Percentiles rank a stretch among this genome's conserved stretches.
These are phyloP conservation scores for Myxozyma mucilagina DNA, from an alignment of 805 yeast genomes.

Conservation along the genomic window DNA sequence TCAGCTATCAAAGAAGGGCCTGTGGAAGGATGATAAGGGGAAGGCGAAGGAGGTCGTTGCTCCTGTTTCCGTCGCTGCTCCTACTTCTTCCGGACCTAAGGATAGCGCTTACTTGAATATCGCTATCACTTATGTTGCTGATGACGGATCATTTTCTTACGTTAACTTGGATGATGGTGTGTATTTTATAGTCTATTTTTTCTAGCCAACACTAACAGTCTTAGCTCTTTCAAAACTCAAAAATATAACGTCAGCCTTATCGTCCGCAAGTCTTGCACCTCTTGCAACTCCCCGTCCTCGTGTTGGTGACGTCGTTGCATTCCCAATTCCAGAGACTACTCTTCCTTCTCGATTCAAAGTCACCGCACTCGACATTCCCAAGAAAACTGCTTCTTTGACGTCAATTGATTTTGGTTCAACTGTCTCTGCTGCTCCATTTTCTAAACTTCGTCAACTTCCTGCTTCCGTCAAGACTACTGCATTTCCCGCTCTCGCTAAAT, in stretches of 20 bases:
- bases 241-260: conserved; percentile 9
- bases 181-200: neutral
- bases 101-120: conserved; percentile 41
- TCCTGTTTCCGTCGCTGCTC: conserved; percentile 23
- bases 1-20: conserved; percentile 52
- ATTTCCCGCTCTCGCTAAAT: conserved; percentile 32
- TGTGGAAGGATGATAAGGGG: conserved; percentile 64
- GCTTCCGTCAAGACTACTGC: conserved; percentile 3
- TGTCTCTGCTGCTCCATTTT: conserved; percentile 22
- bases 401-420: conserved; percentile 26
- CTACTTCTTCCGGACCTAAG: conserved; percentile 23
- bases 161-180: conserved; percentile 20
- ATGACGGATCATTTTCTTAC: conserved; percentile 35
- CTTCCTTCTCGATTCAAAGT: conserved; percentile 23
- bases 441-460: conserved; percentile 21
- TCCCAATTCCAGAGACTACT: conserved; percentile 15
- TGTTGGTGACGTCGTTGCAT: conserved; percentile 21
- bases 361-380: conserved; percentile 13
- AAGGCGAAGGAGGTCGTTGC: conserved; percentile 40
- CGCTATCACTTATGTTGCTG: conserved; percentile 37
- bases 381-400: conserved; percentile 13
- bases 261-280: conserved; percentile 8
- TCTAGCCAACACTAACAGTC: neutral
- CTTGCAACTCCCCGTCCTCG: conserved; percentile 16
- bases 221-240: conserved; percentile 11